These are phyloP conservation scores for Abortiporus biennis DNA, from an alignment of 1,284 basidiomycete species.

Conservation along the genomic window DNA sequence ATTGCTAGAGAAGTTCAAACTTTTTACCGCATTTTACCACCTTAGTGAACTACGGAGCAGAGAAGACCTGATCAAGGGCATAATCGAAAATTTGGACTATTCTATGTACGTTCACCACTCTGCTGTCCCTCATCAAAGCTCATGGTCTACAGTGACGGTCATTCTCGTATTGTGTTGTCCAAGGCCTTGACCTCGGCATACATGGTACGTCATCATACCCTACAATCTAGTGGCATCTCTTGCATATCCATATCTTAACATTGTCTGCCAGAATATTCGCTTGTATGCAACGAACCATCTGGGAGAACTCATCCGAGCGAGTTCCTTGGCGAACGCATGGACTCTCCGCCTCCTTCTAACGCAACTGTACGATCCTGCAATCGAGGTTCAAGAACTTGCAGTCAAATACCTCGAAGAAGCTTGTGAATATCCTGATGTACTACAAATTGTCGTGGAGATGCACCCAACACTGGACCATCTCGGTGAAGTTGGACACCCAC, in stretches of 20 bases:
- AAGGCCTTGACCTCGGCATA: slow-evolving; percentile 93
- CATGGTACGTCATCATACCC: slow-evolving; percentile 42
- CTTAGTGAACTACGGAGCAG: slow-evolving; percentile 86
- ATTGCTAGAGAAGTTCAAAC: slow-evolving; percentile 89
- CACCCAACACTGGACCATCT: slow-evolving; percentile 93
- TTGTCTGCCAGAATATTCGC: slow-evolving; percentile 64
- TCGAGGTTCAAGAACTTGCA: slow-evolving; percentile 87
- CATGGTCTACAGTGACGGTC: slow-evolving; percentile 68
- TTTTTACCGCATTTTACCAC: slow-evolving; percentile 95
- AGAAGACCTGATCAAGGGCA: slow-evolving; percentile 87
- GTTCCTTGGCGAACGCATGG: slow-evolving; percentile 70
- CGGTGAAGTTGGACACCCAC: slow-evolving; percentile 85
- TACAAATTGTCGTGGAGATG: slow-evolving; percentile 92
- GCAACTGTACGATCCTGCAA: slow-evolving; percentile 90
- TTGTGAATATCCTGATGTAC: slow-evolving; percentile 77
- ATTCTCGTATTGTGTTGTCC: slow-evolving; percentile 85
- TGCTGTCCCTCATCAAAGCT: slow-evolving; percentile 7
- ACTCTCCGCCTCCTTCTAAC: slow-evolving; percentile 86
- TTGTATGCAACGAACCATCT: slow-evolving; percentile 86
- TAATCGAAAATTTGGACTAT: slow-evolving; percentile 92
- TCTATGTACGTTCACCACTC: slow-evolving; percentile 49
- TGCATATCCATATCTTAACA: slow-evolving; percentile 3
- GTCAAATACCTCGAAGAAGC: slow-evolving; percentile 87
- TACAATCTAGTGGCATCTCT: too few relatives aligned
- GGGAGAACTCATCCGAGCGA: slow-evolving; percentile 70